Evolutionary conservation across 257 asterid species (phyloP).

Genomic region (Cruciata laevipes): DNA sequence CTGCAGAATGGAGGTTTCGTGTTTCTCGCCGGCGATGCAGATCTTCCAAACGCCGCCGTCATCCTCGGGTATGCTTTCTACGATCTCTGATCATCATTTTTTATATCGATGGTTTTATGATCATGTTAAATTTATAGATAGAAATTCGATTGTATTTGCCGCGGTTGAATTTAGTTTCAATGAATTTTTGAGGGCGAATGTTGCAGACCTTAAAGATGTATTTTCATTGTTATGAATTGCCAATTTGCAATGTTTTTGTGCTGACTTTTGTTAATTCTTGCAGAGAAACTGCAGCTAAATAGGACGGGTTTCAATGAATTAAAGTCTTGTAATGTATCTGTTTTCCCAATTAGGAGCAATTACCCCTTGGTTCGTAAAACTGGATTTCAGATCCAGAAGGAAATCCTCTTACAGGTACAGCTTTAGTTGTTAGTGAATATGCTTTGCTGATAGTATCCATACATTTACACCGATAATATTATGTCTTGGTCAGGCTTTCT

Average conservation of each 20-base stretch:
- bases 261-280: constrained; percentile 8
- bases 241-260: not conserved
- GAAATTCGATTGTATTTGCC: not conserved
- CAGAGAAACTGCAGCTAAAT: constrained; percentile 36
- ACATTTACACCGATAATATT: not conserved
- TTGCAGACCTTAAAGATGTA: too few species aligned
- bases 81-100: not conserved
- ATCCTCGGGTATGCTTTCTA: constrained; percentile 32
- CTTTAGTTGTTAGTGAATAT: constrained; percentile 1
- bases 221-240: too few species aligned
- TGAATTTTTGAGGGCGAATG: not conserved
- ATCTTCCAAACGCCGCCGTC: constrained; percentile 22
- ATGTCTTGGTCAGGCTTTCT: constrained; percentile 25
- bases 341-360: constrained; percentile 28
- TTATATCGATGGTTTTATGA: not conserved
- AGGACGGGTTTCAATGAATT: constrained; percentile 23
- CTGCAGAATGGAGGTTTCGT: constrained; percentile 43
- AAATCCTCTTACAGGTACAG: constrained; percentile 37
- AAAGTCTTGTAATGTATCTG: constrained; percentile 25
- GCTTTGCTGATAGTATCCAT: constrained; percentile 11
- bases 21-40: constrained; percentile 27
- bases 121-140: not conserved
- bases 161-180: not conserved
- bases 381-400: constrained; percentile 24
- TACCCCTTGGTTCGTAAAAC: constrained; percentile 26